Conservation (phyloP, 2,329 filamentous ascomycete species). For the Botrytis pseudocinerea region DNA sequence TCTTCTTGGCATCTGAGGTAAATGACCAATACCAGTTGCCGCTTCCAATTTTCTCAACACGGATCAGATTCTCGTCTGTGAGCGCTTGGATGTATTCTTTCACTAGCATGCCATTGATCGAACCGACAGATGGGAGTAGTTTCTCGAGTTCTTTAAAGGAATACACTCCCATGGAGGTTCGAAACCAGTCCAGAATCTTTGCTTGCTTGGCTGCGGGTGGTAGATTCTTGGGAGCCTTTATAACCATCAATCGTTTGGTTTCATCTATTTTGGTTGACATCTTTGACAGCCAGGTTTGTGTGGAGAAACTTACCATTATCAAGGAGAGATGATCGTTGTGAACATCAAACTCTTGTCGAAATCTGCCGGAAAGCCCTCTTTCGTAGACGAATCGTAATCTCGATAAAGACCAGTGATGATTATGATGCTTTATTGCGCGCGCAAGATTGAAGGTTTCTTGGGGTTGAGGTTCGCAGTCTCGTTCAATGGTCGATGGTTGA, state of each 20-base stretch:
- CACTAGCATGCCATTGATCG: conserved; percentile 65
- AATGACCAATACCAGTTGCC: conserved; percentile 75
- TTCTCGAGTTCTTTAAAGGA: conserved; percentile 70
- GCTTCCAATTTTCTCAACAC: conserved; percentile 68
- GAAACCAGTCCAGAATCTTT: conserved; percentile 60
- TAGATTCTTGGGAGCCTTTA: conserved; percentile 52
- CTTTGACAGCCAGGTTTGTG: background rate
- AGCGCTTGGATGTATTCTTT: conserved; percentile 67
- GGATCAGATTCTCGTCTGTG: conserved; percentile 60
- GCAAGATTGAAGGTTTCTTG: background rate
- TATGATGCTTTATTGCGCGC: background rate
- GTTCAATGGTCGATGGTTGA: background rate
- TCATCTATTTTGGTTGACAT: conserved; percentile 13
- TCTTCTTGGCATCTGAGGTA: conserved; percentile 53
- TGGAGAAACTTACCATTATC: conserved; percentile 12
- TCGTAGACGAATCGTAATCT: background rate
- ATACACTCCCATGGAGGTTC: conserved; percentile 60
- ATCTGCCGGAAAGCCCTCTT: background rate
- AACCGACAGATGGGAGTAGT: conserved; percentile 58
- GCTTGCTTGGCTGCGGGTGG: conserved; percentile 59
- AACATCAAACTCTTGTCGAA: background rate
- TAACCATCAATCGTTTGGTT: conserved; percentile 6
- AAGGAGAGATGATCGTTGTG: background rate
- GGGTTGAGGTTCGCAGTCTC: background rate
- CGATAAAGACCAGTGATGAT: background rate